Conservation (phyloP, 139 green algal genomes). For the Chlorella vulgaris region DNA sequence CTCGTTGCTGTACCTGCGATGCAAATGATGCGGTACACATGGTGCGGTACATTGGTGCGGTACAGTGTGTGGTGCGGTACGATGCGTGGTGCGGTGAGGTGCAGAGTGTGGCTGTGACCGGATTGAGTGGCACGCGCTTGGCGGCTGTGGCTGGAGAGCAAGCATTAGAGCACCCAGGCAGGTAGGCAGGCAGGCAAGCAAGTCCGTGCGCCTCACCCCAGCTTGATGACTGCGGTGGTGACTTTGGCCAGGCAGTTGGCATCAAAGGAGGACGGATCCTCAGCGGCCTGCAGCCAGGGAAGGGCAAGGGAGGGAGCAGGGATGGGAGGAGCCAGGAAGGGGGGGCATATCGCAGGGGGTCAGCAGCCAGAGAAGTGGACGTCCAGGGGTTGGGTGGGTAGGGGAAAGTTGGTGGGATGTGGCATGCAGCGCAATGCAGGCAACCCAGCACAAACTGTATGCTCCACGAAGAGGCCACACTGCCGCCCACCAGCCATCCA, state of each 20-base stretch:
- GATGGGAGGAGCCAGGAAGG: neutral
- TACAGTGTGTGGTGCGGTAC: no score
- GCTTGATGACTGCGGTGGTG: constrained; percentile 33
- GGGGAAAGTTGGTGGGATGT: neutral
- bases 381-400: no score
- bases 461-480: no score
- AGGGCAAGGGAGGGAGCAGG: neutral
- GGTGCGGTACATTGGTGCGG: neutral
- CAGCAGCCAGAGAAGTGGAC: no score
- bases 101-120: no score
- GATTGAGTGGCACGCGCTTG: no score
- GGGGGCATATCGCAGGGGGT: neutral
- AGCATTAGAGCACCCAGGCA: no score
- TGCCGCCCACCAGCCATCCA: no score
- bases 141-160: no score
- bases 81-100: no score
- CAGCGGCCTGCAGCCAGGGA: constrained; percentile 3
- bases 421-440: neutral
- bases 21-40: neutral
- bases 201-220: constrained; percentile 24
- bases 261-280: constrained; percentile 12
- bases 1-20: constrained; percentile 32
- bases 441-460: neutral
- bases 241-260: constrained; percentile 38
- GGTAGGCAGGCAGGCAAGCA: neutral